Conservation (phyloP, 345 rosid genomes). For the Luvunga scandens region DNA sequence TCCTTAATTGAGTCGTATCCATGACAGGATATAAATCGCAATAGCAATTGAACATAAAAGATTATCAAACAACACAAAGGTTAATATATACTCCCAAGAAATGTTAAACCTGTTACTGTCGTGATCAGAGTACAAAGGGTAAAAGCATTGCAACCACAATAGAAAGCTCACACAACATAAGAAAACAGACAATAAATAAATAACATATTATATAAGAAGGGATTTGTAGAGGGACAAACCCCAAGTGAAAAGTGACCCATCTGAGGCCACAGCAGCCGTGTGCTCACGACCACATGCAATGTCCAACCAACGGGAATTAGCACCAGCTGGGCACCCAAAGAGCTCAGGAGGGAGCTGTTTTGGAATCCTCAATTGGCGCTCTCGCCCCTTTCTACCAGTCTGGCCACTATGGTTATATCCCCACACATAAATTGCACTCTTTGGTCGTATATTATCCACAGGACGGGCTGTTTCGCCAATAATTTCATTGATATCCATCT, state of each 20-base stretch:
- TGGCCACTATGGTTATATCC: constrained; percentile 94
- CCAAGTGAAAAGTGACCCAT: constrained; percentile 97
- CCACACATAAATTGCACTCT: constrained; percentile 97
- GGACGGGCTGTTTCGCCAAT: constrained; percentile 55
- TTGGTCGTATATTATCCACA: constrained; percentile 46
- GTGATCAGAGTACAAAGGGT: neutral
- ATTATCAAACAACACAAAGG: neutral
- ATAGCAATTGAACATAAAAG: neutral
- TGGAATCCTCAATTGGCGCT: constrained; percentile 74
- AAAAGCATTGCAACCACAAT: neutral
- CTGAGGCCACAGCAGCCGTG: constrained; percentile 93
- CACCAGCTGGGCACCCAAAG: constrained; percentile 84
- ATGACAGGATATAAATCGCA: neutral
- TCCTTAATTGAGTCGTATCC: neutral
- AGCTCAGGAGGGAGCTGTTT: constrained; percentile 93
- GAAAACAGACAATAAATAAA: neutral
- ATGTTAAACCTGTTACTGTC: neutral
- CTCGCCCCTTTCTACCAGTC: constrained; percentile 79
- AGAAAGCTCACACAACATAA: neutral
- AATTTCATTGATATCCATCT: constrained; percentile 69
- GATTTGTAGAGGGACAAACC: constrained; percentile 41
- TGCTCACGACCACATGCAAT: constrained; percentile 94
- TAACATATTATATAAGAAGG: neutral
- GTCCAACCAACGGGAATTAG: constrained; percentile 81
- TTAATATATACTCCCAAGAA: too few relatives aligned